phyloP scores from a whole-genome alignment of 768 basidiomycete genomes.

The Psilocybe cyanescens region DNA sequence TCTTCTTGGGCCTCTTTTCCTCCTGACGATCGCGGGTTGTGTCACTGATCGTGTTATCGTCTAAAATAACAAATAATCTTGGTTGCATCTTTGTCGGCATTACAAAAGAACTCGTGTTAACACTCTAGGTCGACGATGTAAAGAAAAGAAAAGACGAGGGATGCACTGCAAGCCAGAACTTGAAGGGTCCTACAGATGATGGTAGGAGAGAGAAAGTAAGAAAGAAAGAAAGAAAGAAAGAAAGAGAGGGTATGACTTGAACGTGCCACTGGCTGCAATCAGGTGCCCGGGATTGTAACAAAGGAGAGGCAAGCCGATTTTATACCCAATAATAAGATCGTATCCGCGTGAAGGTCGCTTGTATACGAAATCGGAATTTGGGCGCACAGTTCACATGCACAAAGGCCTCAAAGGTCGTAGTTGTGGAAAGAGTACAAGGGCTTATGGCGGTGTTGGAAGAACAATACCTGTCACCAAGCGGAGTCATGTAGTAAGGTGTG shows the following conservation, averaged over 20 bases:
- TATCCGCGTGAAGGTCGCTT: too few species aligned
- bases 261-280: neutral
- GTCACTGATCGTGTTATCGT: slow-evolving; percentile 35
- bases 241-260: neutral
- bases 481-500: too few species aligned
- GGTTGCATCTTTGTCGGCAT: neutral
- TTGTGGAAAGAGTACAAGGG: too few species aligned
- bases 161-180: too few species aligned
- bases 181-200: neutral
- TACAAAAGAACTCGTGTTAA: neutral
- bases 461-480: too few species aligned
- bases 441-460: too few species aligned
- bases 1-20: slow-evolving; percentile 26
- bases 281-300: neutral
- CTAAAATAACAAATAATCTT: slow-evolving; percentile 30
- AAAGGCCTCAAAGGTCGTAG: too few species aligned
- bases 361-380: too few species aligned
- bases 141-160: neutral
- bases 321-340: neutral
- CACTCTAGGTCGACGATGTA: neutral
- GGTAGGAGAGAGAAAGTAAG: neutral
- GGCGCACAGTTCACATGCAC: too few species aligned
- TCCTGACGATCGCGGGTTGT: slow-evolving; percentile 28
- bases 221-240: neutral
- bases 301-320: neutral